These are phyloP conservation scores for Talaromyces rugulosus DNA, from an alignment of 2,329 filamentous ascomycete genomes.

Conservation along the genomic window DNA sequence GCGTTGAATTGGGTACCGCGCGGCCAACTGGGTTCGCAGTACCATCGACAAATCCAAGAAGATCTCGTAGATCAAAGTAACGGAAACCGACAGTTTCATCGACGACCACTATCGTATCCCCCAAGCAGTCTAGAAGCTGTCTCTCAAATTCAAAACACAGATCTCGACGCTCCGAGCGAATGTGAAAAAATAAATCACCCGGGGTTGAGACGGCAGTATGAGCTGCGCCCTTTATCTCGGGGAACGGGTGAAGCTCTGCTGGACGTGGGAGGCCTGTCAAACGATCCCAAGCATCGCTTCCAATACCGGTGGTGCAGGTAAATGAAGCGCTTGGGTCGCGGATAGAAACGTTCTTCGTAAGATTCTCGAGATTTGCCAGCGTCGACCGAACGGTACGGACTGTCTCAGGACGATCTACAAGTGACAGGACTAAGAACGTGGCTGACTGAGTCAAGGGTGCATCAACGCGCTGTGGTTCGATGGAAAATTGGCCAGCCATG, in stretches of 20 bases:
- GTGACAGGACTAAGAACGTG: constrained; percentile 51
- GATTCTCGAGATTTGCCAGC: constrained; percentile 41
- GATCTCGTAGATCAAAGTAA: constrained; percentile 57
- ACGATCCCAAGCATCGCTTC: constrained; percentile 49
- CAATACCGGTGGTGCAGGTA: constrained; percentile 53
- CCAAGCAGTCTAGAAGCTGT: constrained; percentile 49
- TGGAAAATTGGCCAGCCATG: constrained; percentile 11
- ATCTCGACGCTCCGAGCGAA: constrained; percentile 54
- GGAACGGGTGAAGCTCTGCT: constrained; percentile 50
- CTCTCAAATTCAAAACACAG: constrained; percentile 57
- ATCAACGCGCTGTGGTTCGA: constrained; percentile 45
- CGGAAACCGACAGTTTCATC: constrained; percentile 56
- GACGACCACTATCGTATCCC: constrained; percentile 44
- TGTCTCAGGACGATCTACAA: constrained; percentile 30
- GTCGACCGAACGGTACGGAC: constrained; percentile 41
- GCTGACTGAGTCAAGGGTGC: constrained; percentile 51
- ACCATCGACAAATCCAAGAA: constrained; percentile 58
- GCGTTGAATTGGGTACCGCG: constrained; percentile 39
- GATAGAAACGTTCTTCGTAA: constrained; percentile 52
- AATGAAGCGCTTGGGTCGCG: constrained; percentile 46
- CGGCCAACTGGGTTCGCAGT: constrained; percentile 55
- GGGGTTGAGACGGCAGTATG: constrained; percentile 54
- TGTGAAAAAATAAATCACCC: constrained; percentile 57
- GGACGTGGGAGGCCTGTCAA: constrained; percentile 46
- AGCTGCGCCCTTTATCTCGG: constrained; percentile 41